Evolutionary conservation across 2,329 filamentous ascomycete genomes (phyloP), one percentile per base, ranked within the genome.

Genomic region (Fusarium torreyae): DNA sequence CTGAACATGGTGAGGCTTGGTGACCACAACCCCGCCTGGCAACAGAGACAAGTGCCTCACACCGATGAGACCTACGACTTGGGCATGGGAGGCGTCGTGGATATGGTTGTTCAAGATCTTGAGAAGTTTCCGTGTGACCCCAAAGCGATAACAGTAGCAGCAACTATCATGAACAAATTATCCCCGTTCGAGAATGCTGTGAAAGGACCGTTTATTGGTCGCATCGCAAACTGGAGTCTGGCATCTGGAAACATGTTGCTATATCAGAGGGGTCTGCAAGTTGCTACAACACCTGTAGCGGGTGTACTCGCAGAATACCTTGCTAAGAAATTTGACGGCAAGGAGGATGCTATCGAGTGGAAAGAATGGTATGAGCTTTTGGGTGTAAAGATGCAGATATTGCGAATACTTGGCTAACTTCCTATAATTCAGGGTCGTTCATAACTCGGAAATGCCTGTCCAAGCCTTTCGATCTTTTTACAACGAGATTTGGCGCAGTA

Each of bases 221-320:
- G 33, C 6, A 45, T 66, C 43, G 28, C 55, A 14, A 26, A 33
- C 10, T 66, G 60, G 60, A 60, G 52, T 13, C 34, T 69, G 20
- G 28, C 39, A 6, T 44, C 31, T 11, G 42, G 43, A 9, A 36
- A 63, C 17, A 33, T 33, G 31, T n/a, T 18, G 24, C 10, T 65
- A 22, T 66, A 54, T 28, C 18, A 28, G 15, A 33, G 33, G 17
- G 50, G 48, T 31, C 34, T 65, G 26, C 48, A 20, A 31, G 33
- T 39, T 18, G 57, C 42, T 18, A 14, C 7, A 4, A 33, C 39
- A 6, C 28, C 6, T 17, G 38, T 39, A 20, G 56, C 53, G 14
- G 18, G 31, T 10, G 22, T 45, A 24, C 39, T 57, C 34, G 18
- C 17, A 43, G 33, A 33, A 18, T 26, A 53, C 14, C 31, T 68